Evolutionary conservation across 2,329 filamentous ascomycete species (phyloP).

Genomic region (Penicillium sp.): DNA sequence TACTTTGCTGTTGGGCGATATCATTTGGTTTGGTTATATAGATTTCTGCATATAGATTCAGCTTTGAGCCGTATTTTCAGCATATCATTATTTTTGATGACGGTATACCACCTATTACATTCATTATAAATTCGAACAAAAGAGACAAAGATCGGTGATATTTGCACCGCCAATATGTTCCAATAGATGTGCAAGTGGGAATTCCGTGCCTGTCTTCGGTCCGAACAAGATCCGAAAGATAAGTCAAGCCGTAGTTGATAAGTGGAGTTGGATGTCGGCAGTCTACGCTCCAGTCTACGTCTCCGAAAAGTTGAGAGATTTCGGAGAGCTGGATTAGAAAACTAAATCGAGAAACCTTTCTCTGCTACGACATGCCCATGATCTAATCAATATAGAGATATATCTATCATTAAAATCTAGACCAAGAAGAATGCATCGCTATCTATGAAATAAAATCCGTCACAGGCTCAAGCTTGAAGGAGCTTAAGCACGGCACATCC

Average conservation of each 20-base stretch:
- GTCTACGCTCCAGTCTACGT: too few species aligned
- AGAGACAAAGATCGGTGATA: background rate
- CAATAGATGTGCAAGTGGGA: background rate
- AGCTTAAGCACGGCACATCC: constrained; percentile 21
- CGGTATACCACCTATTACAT: too few species aligned
- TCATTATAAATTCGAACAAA: background rate
- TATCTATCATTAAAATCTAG: background rate
- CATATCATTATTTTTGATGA: background rate
- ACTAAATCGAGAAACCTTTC: background rate
- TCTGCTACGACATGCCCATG: background rate
- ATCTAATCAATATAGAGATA: background rate
- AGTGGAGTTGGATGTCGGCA: background rate
- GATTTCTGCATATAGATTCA: background rate
- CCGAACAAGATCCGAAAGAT: background rate
- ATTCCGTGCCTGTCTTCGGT: too few species aligned
- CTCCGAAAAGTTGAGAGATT: background rate
- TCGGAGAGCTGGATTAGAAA: background rate
- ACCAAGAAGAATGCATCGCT: background rate
- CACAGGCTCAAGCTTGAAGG: background rate
- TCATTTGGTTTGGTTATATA: background rate
- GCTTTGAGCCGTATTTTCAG: background rate
- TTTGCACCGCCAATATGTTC: background rate
- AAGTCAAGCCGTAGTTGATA: background rate
- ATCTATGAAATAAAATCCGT: background rate
- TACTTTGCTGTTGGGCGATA: background rate